Evolutionary conservation across 768 basidiomycete species (phyloP).

Genomic region (Phylloporus rhodoxanthus): DNA sequence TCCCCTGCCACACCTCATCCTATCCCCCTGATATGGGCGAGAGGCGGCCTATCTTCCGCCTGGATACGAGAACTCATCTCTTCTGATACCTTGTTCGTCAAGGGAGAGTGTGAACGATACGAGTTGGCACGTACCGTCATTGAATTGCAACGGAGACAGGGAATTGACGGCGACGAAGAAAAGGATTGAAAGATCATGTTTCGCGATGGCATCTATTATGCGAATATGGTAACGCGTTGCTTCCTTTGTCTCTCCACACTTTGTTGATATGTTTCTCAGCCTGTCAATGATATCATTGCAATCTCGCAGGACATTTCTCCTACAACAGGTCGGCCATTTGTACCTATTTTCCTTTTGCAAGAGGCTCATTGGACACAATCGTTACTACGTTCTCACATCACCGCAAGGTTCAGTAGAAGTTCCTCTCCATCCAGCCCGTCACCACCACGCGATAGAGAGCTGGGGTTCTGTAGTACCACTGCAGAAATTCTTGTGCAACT

Average conservation of each 20-base stretch:
- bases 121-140: conserved; percentile 68
- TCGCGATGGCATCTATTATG: conserved; percentile 72
- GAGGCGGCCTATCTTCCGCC: conserved; percentile 61
- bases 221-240: conserved; percentile 62
- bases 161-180: conserved; percentile 59
- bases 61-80: conserved; percentile 75
- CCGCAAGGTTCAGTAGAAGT: conserved; percentile 27
- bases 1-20: conserved; percentile 10
- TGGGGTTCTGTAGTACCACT: conserved; percentile 56
- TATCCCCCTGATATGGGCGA: conserved; percentile 62
- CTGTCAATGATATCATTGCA: conserved; percentile 69
- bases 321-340: conserved; percentile 61
- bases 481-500: conserved; percentile 42
- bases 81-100: conserved; percentile 76
- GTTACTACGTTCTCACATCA: conserved; percentile 56
- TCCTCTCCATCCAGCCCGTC: conserved; percentile 35
- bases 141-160: conserved; percentile 59
- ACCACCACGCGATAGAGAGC: conserved; percentile 48
- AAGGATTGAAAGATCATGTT: conserved; percentile 66
- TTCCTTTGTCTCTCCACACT: not conserved
- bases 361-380: conserved; percentile 77
- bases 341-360: conserved; percentile 62
- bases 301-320: conserved; percentile 76
- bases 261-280: conserved; percentile 36
- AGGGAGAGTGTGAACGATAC: conserved; percentile 75